Base-by-base conservation (phyloP, 768 basidiomycete species). In the Russula ochroleuca region DNA sequence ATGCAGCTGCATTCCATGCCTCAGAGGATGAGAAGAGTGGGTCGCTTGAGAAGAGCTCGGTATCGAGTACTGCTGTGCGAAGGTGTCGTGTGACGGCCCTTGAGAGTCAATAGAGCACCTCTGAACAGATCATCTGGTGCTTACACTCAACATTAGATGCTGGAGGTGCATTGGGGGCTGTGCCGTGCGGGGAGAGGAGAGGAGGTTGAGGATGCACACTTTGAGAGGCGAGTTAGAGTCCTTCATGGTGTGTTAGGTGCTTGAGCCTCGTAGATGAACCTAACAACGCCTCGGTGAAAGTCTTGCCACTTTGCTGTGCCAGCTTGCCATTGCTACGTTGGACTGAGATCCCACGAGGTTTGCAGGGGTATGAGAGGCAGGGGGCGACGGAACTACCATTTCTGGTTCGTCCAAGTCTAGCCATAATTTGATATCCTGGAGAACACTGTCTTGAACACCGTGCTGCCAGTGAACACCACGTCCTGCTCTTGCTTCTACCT, bases 211-310 rank as follows among this genome's bases (percentile, higher is more conserved):
- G 38, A 64, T 60, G 19, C 63, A 59, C 14, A 59, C 63, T 43
- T 64, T 59, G 11, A 60, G 38, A 1, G 58, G 63, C 17, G 53
- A 48, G 21, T 64, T 59, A n/a, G 40, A 64, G 63, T 21, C 58
- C 59, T 35, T 60, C 63, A 19, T 64, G 13, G 23, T 60, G 52
- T 1, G 8, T 60, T 19, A 64, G 50, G 37, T 64, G 47, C 11
- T 41, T 1, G 28, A 60, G 59, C 13, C 23, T 54, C 45, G 21
- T 64, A 64, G 21, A 59, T 19, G 21, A 54, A 59, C 15, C 14
- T 64, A 37, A 64, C 50, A 35, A 98, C 23, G 98, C 87, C 70
- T 97, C 91, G 0, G 96, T 96, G 76, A 96, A 96, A 1, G 90
- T 90, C 80, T 90, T 91, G 35, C 91, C n/a, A n/a, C n/a, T n/a